A percentile compares a stretch with the other conserved stretches of the same genome.
Conservation (phyloP, 768 basidiomycete genomes). For the Megacollybia marginata region DNA sequence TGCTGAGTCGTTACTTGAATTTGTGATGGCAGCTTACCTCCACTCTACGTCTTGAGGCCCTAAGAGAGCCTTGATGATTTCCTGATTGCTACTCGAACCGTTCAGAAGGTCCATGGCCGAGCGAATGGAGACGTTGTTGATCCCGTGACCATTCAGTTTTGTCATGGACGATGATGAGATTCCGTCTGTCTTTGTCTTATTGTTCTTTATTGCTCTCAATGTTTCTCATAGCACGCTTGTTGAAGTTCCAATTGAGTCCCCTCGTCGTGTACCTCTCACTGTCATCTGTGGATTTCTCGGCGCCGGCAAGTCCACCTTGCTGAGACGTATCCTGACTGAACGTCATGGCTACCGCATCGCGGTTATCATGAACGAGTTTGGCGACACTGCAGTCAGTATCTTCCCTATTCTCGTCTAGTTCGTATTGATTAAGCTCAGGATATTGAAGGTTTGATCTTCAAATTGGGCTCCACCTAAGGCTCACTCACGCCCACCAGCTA, state of each 20-base stretch:
- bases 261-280: conserved; percentile 67
- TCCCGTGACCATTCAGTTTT: neutral
- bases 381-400: conserved; percentile 79
- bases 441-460: conserved; percentile 67
- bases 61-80: conserved; percentile 58
- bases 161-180: conserved; percentile 52
- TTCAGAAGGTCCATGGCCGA: too few species aligned
- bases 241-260: conserved; percentile 11
- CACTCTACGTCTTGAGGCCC: conserved; percentile 81
- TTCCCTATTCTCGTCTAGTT: neutral
- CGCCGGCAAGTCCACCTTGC: conserved; percentile 88
- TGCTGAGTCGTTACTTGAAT: neutral
- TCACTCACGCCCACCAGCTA: conserved; percentile 46
- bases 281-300: conserved; percentile 95
- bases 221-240: conserved; percentile 17
- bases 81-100: conserved; percentile 21
- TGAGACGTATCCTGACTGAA: conserved; percentile 87
- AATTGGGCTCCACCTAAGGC: neutral
- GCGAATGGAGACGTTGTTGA: too few species aligned
- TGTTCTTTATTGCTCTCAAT: conserved; percentile 5
- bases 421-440: conserved; percentile 44
- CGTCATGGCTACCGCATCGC: conserved; percentile 94
- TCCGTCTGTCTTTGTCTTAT: conserved; percentile 33
- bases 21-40: conserved; percentile 39
- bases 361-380: conserved; percentile 98